These are phyloP conservation scores for Rhizoclosmatium globosum DNA, from an alignment of 192 early-diverging fungal genomes.

Conservation along the genomic window DNA sequence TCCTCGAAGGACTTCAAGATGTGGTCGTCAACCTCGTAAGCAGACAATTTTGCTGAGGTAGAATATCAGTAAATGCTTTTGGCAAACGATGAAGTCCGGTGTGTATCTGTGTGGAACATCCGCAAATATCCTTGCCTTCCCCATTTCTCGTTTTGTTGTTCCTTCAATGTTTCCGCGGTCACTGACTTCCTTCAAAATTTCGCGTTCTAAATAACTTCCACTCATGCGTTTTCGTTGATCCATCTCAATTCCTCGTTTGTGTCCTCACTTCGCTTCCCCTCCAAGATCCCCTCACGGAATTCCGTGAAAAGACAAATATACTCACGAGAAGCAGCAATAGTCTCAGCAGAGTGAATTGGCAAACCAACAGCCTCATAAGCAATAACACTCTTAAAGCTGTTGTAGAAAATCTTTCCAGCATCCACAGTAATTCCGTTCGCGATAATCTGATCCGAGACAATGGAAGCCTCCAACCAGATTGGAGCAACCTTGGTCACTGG, in stretches of 20 bases:
- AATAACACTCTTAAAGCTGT: conserved; percentile 93
- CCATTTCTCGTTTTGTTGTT: no score
- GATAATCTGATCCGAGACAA: conserved; percentile 82
- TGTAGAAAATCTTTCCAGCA: conserved; percentile 87
- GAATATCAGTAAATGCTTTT: background rate
- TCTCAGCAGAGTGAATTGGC: conserved; percentile 67
- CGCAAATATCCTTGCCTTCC: no score
- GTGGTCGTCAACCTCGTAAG: conserved; percentile 85
- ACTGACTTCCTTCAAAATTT: no score
- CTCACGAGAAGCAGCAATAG: conserved; percentile 77
- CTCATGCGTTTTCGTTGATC: no score
- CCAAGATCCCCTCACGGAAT: background rate
- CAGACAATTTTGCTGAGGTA: conserved; percentile 74
- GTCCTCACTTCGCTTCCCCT: no score
- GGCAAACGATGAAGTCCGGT: background rate
- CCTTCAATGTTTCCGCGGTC: no score
- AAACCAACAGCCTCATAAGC: conserved; percentile 85
- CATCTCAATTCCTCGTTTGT: no score
- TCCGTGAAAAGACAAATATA: background rate
- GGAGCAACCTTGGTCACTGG: conserved; percentile 91
- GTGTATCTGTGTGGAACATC: no score
- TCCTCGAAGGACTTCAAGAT: conserved; percentile 89
- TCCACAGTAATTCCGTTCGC: conserved; percentile 61
- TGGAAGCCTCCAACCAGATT: conserved; percentile 86
- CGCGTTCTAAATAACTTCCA: no score